Evolutionary conservation across 1,284 basidiomycete species (phyloP), one percentile per base, ranked within the genome.

Genomic region (Boletus semigastroideus): DNA sequence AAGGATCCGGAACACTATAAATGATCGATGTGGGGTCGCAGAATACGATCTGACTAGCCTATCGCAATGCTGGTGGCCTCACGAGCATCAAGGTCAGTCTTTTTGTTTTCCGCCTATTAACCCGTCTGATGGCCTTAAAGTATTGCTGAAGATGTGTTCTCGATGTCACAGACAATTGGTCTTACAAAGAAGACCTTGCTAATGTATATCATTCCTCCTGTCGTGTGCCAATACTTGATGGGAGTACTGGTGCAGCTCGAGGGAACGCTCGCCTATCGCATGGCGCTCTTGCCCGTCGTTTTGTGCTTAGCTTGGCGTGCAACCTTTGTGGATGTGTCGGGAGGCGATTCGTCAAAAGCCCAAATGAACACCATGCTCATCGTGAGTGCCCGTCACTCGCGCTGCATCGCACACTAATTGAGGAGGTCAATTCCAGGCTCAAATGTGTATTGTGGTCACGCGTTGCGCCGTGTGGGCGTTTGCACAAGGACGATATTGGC

Each of bases 211-310:
- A 28, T 69, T 9, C 64, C 65, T 1, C 61, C 57, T 4, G 48
- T 66, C 8, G 42, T 43, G 17, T 51, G 48, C 14, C 60, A 63
- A 37, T 69, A 63, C 38, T n/a, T 54, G 51, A 63, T 69, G 57
- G 65, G 61, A 0, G 54, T 66, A 4, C 46, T 66, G 13, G 65
- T 68, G 14, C 64, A 66, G 30, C 55, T 64, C 28, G 44, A 60
- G n/a, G 59, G 56, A 4, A 64, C 55, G 11, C 47, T 45, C 3
- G 4, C 16, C 12, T 51, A 63, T 42, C 62, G 66, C 3, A 7
- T 67, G 38, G 58, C 65, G 7, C 11, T 66, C 0, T 43, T 66
- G 2, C 62, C 63, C 3, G 11, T 58, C 46, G 8, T 36, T 8
- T 10, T 59, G 2, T 55, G 56, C 46, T 50, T 60, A 0, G 50